Conservation (phyloP, 768 basidiomycete genomes). For the Tephrocybe sp. region DNA sequence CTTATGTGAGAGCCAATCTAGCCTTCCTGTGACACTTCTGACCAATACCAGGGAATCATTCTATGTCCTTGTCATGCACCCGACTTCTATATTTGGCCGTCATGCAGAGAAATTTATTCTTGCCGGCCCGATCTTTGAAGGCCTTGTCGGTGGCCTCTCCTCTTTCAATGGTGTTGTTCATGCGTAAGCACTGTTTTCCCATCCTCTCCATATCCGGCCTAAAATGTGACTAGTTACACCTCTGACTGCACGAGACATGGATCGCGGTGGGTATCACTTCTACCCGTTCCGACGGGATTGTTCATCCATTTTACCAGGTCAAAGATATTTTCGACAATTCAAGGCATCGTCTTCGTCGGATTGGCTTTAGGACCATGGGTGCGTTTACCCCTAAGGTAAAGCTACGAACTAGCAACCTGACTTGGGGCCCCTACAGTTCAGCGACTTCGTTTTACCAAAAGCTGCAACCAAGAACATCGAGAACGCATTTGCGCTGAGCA, state of each 20-base stretch:
- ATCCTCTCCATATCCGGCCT: conserved; percentile 21
- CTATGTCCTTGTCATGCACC: conserved; percentile 75
- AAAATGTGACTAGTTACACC: conserved; percentile 42
- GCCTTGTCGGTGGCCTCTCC: conserved; percentile 69
- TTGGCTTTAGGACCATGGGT: conserved; percentile 78
- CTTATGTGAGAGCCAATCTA: conserved; percentile 51
- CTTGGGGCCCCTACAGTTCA: conserved; percentile 27
- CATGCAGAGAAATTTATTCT: conserved; percentile 74
- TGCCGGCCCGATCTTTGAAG: conserved; percentile 76
- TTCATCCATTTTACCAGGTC: conserved; percentile 28
- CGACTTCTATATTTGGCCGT: conserved; percentile 39
- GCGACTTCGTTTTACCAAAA: conserved; percentile 54
- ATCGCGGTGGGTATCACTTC: conserved; percentile 33
- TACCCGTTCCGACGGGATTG: background rate
- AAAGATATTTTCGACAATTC: conserved; percentile 59
- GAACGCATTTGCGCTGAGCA: conserved; percentile 42
- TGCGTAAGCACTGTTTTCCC: conserved; percentile 52
- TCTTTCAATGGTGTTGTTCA: conserved; percentile 65
- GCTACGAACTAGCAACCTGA: background rate
- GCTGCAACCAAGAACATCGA: conserved; percentile 51
- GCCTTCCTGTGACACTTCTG: background rate
- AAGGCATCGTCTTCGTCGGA: conserved; percentile 76
- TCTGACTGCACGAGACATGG: conserved; percentile 52
- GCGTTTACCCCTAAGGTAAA: conserved; percentile 32
- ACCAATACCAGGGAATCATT: conserved; percentile 60